Conservation (phyloP, 2,329 filamentous ascomycete species). For the Cladosporium colombiae region DNA sequence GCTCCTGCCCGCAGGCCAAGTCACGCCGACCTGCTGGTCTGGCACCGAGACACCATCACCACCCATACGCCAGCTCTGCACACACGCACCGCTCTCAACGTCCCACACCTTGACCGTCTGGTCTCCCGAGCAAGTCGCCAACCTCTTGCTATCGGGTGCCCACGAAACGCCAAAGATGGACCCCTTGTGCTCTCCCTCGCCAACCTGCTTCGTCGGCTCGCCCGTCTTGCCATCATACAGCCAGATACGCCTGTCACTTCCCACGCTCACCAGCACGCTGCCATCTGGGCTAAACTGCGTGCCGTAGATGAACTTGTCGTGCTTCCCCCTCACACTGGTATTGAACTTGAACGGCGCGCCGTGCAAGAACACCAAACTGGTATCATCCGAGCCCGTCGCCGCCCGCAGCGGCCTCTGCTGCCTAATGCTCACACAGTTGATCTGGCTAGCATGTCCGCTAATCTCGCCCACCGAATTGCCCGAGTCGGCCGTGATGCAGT, state of each 20-base stretch:
- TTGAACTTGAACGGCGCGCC: constrained; percentile 96
- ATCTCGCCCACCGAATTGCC: constrained; percentile 96
- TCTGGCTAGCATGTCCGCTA: constrained; percentile 81
- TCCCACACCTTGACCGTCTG: constrained; percentile 97
- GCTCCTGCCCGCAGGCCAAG: constrained; percentile 77
- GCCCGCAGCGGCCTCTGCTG: constrained; percentile 88
- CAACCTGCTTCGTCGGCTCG: constrained; percentile 74
- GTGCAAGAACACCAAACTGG: constrained; percentile 86
- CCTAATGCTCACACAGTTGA: constrained; percentile 89
- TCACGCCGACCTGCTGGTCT: constrained; percentile 92
- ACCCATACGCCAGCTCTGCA: constrained; percentile 84
- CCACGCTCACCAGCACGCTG: constrained; percentile 76
- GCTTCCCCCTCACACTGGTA: constrained; percentile 73
- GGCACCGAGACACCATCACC: constrained; percentile 71
- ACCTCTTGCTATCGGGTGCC: constrained; percentile 79
- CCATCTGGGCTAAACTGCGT: constrained; percentile 91
- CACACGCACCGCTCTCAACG: constrained; percentile 71
- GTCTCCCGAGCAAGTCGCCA: constrained; percentile 91
- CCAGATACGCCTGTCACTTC: constrained; percentile 89
- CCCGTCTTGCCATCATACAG: constrained; percentile 96
- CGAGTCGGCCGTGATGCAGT: constrained; percentile 92
- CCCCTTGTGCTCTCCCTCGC: constrained; percentile 82
- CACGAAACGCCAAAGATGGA: constrained; percentile 92
- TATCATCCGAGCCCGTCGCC: constrained; percentile 88
- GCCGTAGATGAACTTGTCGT: constrained; percentile 86